phyloP scores from a whole-genome alignment of 2,329 filamentous ascomycete genomes.

The Aspergillus fumigatus region DNA sequence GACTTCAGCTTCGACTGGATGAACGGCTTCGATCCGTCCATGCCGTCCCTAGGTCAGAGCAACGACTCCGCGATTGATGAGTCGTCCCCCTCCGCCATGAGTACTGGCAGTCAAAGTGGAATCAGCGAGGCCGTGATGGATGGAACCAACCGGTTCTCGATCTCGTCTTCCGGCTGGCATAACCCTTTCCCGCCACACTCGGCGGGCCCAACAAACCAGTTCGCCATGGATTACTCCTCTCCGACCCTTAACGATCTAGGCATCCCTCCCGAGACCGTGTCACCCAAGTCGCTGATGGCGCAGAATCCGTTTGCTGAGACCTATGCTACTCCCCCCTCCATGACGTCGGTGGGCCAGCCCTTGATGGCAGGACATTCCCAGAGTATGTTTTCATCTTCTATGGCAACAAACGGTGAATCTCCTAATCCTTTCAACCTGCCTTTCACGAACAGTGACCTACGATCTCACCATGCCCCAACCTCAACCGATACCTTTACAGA shows the following conservation, averaged over 20 bases:
- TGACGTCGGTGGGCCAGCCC: constrained; percentile 69
- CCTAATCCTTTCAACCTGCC: constrained; percentile 45
- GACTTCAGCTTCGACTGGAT: constrained; percentile 84
- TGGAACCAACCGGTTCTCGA: constrained; percentile 59
- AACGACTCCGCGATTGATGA: constrained; percentile 83
- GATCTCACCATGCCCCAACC: constrained; percentile 57
- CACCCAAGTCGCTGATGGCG: constrained; percentile 68
- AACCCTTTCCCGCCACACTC: constrained; percentile 65
- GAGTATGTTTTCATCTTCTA: constrained; percentile 47
- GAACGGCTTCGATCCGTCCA: constrained; percentile 72
- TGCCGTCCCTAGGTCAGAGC: constrained; percentile 59
- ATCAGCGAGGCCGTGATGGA: constrained; percentile 84
- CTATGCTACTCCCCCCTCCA: constrained; percentile 72
- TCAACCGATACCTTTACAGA: constrained; percentile 64
- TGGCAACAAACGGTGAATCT: constrained; percentile 41
- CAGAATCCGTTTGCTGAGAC: constrained; percentile 66
- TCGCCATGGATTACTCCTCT: constrained; percentile 69
- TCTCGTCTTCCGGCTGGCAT: constrained; percentile 60
- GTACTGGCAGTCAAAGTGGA: constrained; percentile 80
- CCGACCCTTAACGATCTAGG: constrained; percentile 72
- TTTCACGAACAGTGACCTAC: constrained; percentile 57
- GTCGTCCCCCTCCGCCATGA: constrained; percentile 93
- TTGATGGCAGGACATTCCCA: constrained; percentile 61
- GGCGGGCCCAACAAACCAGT: constrained; percentile 61
- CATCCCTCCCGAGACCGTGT: constrained; percentile 65